A percentile compares a stretch with the other conserved stretches of the same genome.
Evolutionary conservation across 371 early-diverging fungal genomes (phyloP).

Genomic region (Nosema muscidifuracis): DNA sequence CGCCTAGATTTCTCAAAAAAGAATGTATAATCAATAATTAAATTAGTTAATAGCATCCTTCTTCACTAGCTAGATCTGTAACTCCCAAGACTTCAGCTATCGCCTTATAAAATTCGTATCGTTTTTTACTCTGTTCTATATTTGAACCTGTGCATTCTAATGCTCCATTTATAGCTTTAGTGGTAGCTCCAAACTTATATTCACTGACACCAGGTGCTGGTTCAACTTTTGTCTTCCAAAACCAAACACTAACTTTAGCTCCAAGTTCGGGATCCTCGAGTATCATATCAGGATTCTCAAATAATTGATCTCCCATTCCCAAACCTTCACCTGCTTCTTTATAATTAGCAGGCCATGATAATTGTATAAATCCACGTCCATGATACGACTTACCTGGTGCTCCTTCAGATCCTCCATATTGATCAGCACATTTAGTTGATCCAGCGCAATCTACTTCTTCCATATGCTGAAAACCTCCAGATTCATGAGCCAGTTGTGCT

Average conservation of each 20-base stretch:
- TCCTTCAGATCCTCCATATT: slow-evolving; percentile 56
- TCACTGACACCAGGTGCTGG: slow-evolving; percentile 51
- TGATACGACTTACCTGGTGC: slow-evolving; percentile 62
- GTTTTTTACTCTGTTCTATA: slow-evolving; percentile 50
- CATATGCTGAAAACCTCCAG: slow-evolving; percentile 58
- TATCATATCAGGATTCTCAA: slow-evolving; percentile 61
- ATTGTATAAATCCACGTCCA: slow-evolving; percentile 64
- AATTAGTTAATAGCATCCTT: slow-evolving; percentile 58
- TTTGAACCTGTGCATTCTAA: slow-evolving; percentile 60
- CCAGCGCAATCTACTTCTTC: slow-evolving; percentile 62
- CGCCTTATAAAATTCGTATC: slow-evolving; percentile 58
- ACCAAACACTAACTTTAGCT: slow-evolving; percentile 58
- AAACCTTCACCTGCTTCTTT: slow-evolving; percentile 58
- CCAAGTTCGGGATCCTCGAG: slow-evolving; percentile 60
- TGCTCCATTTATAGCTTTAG: slow-evolving; percentile 64
- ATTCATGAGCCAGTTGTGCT: slow-evolving; percentile 62
- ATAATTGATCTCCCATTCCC: slow-evolving; percentile 56
- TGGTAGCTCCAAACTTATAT: slow-evolving; percentile 61
- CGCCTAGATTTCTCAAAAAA: slow-evolving; percentile 14
- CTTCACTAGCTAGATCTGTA: slow-evolving; percentile 50
- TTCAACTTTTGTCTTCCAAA: slow-evolving; percentile 61
- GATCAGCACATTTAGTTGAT: slow-evolving; percentile 50
- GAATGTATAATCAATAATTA: background rate
- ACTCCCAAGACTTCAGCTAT: slow-evolving; percentile 59
- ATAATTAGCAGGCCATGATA: slow-evolving; percentile 63